These are phyloP conservation scores for Aspergillus versicolor DNA, from an alignment of 2,329 filamentous ascomycete species.

Conservation along the genomic window DNA sequence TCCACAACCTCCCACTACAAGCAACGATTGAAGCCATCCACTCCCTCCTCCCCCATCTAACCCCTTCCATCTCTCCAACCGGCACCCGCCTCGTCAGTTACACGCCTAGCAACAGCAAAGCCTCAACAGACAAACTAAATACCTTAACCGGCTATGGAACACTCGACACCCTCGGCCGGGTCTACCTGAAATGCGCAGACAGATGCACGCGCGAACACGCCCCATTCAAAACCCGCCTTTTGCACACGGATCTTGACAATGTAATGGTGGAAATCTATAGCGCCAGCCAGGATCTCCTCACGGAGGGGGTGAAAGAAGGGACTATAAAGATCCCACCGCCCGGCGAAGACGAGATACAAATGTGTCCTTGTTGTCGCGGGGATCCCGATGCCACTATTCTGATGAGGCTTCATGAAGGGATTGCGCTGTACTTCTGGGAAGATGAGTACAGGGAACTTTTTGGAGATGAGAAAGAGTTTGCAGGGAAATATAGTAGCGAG, in stretches of 20 bases:
- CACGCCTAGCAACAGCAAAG: conserved; percentile 1
- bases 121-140: neutral
- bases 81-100: conserved; percentile 12
- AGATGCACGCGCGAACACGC: conserved; percentile 19
- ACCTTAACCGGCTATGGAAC: conserved; percentile 13
- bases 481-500: neutral
- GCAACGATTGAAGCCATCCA: conserved; percentile 14
- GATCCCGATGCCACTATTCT: conserved; percentile 20
- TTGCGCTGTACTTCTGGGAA: conserved; percentile 18
- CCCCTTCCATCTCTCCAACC: conserved; percentile 10
- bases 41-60: conserved; percentile 16
- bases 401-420: conserved; percentile 7
- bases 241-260: conserved; percentile 15
- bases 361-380: conserved; percentile 21
- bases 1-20: conserved; percentile 10
- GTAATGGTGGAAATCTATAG: conserved; percentile 17
- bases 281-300: neutral
- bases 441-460: conserved; percentile 17
- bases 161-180: conserved; percentile 17
- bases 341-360: neutral
- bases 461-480: conserved; percentile 11
- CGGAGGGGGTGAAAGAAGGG: conserved; percentile 4
- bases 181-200: conserved; percentile 11
- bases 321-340: conserved; percentile 2
- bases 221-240: conserved; percentile 16